Percentiles rank a stretch among this genome's conserved stretches.
Conservation (phyloP, 768 basidiomycete species). For the Pholiota conissans region DNA sequence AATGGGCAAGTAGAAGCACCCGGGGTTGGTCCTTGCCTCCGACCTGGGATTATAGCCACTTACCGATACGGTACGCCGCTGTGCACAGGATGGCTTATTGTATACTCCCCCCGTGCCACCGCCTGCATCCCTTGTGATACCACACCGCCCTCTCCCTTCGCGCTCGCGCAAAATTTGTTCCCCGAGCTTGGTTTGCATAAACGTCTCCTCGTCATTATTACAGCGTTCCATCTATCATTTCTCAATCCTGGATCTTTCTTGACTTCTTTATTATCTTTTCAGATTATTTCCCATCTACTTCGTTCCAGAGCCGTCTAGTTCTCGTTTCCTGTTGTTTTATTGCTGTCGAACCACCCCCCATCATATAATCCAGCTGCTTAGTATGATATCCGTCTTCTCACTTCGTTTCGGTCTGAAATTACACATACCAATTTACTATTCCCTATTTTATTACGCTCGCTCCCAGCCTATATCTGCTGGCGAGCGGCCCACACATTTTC, state of each 20-base stretch:
- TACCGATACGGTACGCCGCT: neutral
- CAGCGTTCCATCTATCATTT: neutral
- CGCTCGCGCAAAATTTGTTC: neutral
- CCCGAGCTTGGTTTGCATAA: neutral
- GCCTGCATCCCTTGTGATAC: neutral
- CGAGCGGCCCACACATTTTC: neutral
- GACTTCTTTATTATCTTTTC: constrained; percentile 6
- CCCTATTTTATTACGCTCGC: constrained; percentile 8
- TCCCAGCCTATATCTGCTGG: neutral
- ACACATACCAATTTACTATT: constrained; percentile 9
- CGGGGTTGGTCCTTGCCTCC: neutral
- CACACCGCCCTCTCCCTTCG: neutral
- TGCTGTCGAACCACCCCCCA: constrained; percentile 2
- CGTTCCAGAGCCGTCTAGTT: neutral
- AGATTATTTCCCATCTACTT: constrained; percentile 6
- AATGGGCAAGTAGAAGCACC: neutral
- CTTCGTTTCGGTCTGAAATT: neutral
- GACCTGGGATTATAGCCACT: neutral
- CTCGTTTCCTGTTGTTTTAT: constrained; percentile 8
- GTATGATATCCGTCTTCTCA: constrained; percentile 5
- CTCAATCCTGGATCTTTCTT: constrained; percentile 1
- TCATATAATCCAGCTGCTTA: constrained; percentile 5
- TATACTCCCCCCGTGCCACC: neutral
- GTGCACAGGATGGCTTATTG: neutral
- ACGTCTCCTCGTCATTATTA: neutral